phyloP scores from a whole-genome alignment of 2,329 filamentous ascomycete species.

The Pseudodiploospora longispora region DNA sequence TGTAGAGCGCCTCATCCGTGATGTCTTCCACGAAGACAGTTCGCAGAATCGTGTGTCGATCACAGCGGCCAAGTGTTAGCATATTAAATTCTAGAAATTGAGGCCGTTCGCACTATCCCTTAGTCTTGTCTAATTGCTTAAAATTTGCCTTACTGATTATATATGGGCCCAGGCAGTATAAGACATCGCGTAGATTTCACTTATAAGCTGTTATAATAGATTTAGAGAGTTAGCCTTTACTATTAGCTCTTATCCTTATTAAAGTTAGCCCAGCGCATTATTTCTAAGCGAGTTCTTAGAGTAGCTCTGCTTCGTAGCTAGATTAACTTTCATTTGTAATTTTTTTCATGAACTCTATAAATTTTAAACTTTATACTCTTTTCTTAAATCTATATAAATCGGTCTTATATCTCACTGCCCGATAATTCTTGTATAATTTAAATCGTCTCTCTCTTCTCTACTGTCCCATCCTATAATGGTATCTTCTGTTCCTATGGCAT shows the following conservation, averaged over 20 bases:
- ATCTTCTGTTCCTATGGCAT: constrained; percentile 1
- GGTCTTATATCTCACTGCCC: not conserved
- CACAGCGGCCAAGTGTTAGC: too few relatives aligned
- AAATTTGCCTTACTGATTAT: not conserved
- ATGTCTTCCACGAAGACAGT: too few relatives aligned
- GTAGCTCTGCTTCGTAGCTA: not conserved
- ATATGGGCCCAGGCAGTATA: not conserved
- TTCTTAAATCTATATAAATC: not conserved
- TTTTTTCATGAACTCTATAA: not conserved
- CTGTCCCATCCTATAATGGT: not conserved
- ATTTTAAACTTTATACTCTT: not conserved
- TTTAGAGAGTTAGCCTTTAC: not conserved
- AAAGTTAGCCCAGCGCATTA: not conserved
- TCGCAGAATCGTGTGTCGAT: too few relatives aligned
- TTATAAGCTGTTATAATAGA: not conserved
- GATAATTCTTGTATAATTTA: not conserved
- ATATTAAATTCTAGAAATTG: too few relatives aligned
- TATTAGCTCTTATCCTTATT: not conserved
- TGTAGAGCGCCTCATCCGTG: too few relatives aligned
- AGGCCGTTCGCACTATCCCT: not conserved
- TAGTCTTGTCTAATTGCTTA: not conserved
- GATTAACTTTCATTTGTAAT: not conserved
- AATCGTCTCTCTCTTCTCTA: not conserved
- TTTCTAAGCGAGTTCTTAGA: not conserved
- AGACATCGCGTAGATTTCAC: not conserved